Evolutionary conservation across 441 rosid species (phyloP), one percentile per base, ranked within the genome.

Genomic region (Eugenia klotzschiana): DNA sequence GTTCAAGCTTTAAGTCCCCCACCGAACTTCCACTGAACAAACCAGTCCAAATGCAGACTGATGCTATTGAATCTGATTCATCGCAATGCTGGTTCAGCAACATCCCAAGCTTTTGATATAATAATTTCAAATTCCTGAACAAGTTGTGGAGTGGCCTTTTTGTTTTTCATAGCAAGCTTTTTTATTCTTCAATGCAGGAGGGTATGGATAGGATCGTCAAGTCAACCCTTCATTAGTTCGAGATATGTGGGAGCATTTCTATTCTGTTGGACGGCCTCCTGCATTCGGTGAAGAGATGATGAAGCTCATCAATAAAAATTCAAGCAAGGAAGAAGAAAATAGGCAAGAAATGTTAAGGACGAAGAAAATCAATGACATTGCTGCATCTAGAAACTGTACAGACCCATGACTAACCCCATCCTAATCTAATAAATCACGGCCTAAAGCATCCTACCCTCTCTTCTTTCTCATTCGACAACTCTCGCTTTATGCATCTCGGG

Each of bases 381-480:
- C 83, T 86, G 87, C 88, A 89, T 86, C 86, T 88, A 88, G 82
- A 33, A 81, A 87, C 91, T 94, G 91, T 92, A 94, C 96, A 85
- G 60, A 83, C 82, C 87, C 84, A 87, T 88, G 84, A 83, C 26
- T 29, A 60, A 15, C 86, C 82, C 81, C 81, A 80, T 60, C 84
- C 81, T 49, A 82, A 82, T 80, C 87, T 85, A 87, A 83, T 60
- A 64, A 73, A 56, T 81, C 54, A 85, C 40, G 46, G 53, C 84
- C 86, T 69, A 86, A 83, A 80, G 79, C 79, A 81, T 79, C 51
- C 83, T 80, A 57, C 84, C 80, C 51, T 49, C 77, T 85, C 54
- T 64, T 85, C 58, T 64, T 80, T 80, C 77, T 64, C 77, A 64
- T 33, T 64, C n/a, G 46, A 64, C 51, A 69, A 60, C 22, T 25